Base-by-base conservation (phyloP, 192 early-diverging fungal genomes). In the Backusella morwellensis region DNA sequence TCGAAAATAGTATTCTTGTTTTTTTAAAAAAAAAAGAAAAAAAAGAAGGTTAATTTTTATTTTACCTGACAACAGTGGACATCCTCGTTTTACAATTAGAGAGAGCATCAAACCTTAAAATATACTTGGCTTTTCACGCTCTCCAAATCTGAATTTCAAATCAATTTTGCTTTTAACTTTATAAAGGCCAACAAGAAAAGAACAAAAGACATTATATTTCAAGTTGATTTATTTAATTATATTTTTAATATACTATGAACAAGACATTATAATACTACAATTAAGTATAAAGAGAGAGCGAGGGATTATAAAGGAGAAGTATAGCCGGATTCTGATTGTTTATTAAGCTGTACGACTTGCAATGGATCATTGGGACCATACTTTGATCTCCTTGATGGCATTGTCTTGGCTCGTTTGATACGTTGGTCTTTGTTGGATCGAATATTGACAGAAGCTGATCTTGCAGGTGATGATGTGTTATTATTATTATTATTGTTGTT, bases 341-440 rank as follows among this genome's bases (percentile, higher is more conserved):
- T 63, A 29, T 63, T 63, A 63, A 63, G 52, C 23, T 80, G 74
- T 59, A 80, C 74, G 40, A 75, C 68, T 35, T 81, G 80, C 9
- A 78, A 41, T 15, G 75, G 73, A 66, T 79, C 80, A 73, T 78
- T 54, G 8, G 42, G 44, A 42, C 73, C 80, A 66, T 79, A 77
- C 26, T 67, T 75, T 44, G 77, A 68, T 66, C 80, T 67, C 35
- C 74, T 73, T 38, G 76, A 68, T 40, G 80, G 80, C 32, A 79
- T 56, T 17, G 80, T 81, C 8, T 77, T 74, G 34, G 80, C 72
- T 68, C 77, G 76, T 36, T 72, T 66, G 6, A 75, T 38, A 35
- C 23, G 29, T 41, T 75, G 74, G 26, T 75, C 63, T 75, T 75
- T 66, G 44, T 32, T 26, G 23, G 67, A 29, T 59, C 23, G 14